These are phyloP conservation scores for Sungouiozyma ichnusensis DNA, from an alignment of 805 yeast genomes.

Conservation along the genomic window DNA sequence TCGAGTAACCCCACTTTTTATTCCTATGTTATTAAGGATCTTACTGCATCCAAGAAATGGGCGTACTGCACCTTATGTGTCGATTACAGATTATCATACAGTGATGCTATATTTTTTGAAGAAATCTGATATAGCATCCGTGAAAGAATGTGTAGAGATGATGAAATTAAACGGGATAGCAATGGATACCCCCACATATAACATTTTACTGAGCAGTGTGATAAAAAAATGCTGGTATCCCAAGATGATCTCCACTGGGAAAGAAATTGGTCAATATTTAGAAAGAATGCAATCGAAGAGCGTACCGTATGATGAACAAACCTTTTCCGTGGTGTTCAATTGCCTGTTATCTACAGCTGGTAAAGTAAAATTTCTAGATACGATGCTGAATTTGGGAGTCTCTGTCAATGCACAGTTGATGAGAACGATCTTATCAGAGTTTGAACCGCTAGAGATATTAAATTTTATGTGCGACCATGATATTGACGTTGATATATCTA, in stretches of 20 bases:
- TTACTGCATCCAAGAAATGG: slow-evolving; percentile 33
- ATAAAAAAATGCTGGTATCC: slow-evolving; percentile 22
- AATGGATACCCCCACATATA: slow-evolving; percentile 33
- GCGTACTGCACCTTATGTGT: slow-evolving; percentile 24
- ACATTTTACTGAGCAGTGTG: slow-evolving; percentile 28
- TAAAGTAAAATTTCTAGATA: slow-evolving; percentile 25
- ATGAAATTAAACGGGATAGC: slow-evolving; percentile 28
- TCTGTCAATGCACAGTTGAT: slow-evolving; percentile 13
- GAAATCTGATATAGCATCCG: slow-evolving; percentile 32
- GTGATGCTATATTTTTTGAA: slow-evolving; percentile 31
- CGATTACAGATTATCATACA: slow-evolving; percentile 29
- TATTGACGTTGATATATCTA: not conserved
- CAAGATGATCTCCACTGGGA: slow-evolving; percentile 18
- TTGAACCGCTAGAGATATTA: not conserved
- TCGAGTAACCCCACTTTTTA: slow-evolving; percentile 7
- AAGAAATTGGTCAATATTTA: slow-evolving; percentile 23
- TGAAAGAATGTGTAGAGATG: slow-evolving; percentile 32
- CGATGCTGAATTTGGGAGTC: slow-evolving; percentile 25
- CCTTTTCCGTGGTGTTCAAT: slow-evolving; percentile 31
- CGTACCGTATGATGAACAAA: slow-evolving; percentile 28
- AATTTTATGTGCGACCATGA: not conserved
- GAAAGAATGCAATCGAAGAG: slow-evolving; percentile 23
- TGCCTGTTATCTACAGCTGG: slow-evolving; percentile 28
- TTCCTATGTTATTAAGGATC: slow-evolving; percentile 30
- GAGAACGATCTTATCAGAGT: slow-evolving; percentile 1